Base-by-base conservation (phyloP, 2,329 filamentous ascomycete species). In the Colletotrichum plurivorum region DNA sequence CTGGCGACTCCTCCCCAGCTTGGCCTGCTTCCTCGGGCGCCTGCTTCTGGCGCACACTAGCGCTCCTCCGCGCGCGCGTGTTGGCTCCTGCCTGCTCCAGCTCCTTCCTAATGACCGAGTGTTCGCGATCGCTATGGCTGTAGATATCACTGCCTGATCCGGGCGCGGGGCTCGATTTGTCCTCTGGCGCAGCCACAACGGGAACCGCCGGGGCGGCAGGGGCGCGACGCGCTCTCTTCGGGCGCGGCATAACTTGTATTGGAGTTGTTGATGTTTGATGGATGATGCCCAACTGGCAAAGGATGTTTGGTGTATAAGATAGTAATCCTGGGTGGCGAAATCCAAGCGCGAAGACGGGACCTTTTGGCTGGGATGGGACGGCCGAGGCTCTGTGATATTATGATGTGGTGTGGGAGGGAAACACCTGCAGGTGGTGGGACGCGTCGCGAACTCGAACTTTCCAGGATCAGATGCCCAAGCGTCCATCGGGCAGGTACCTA, bases 101-200 rank as follows among this genome's bases (percentile, higher is more conserved):
- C 52, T 75, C 72, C 67, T 74, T 75, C 10, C 71, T 73, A 8
- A 73, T 55, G 13, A 71, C 71, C 25, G 75, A 75, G 57, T 77
- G 73, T 53, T 80, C 79, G 63, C 76, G 76, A 57, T 80, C 79
- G 71, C 79, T 79, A 51, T 78, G 76, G 57, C 76, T 76, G 73
- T 78, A 78, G 39, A 78, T 77, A 51, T 80, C 78, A 62, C 75
- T 79, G 51, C 68, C 70, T 9, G 63, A 63, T 18, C 39, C 64
- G 27, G 60, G 59, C 46, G 52, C 61, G 46, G 55, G 62, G 49
- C 45, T 60, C 57, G 43, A 71, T 25, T 60, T 64, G 41, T 67
- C 51, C 46, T 70, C 57, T 45, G 36, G 64, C 36, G 57, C 58
- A 49, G 39, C 62, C 56, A 59, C 61, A 57, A 72, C 49, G 12